Evolutionary conservation across 192 early-diverging fungal genomes (phyloP).

Genomic region (Phlyctochytrium arcticum): DNA sequence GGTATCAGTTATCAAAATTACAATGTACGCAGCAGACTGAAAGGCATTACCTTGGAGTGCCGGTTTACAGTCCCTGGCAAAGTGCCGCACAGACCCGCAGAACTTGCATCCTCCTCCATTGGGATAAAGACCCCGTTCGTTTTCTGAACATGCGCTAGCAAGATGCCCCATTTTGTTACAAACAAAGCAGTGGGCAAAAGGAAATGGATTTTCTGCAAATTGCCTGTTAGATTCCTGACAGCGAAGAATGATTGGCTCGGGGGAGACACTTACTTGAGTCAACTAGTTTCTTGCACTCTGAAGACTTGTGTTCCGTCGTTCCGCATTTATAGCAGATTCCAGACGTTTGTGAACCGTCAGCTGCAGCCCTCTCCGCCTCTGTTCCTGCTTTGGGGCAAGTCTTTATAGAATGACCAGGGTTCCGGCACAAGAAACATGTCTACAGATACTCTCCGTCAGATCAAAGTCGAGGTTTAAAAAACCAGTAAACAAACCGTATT

Average conservation of each 20-base stretch:
- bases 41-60: constrained; percentile 43
- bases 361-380: not conserved
- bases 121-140: constrained; percentile 84
- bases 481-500: constrained; percentile 39
- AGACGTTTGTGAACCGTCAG: not conserved
- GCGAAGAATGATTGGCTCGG: not conserved
- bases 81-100: constrained; percentile 83
- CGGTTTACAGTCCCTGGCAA: constrained; percentile 76
- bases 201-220: constrained; percentile 42
- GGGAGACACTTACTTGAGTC: constrained; percentile 33
- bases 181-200: constrained; percentile 84
- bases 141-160: constrained; percentile 75
- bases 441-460: too few species aligned
- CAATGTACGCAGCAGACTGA: not conserved
- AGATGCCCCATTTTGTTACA: constrained; percentile 84
- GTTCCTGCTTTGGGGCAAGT: constrained; percentile 61
- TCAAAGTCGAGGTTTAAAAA: too few species aligned
- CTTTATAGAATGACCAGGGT: constrained; percentile 77
- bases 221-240: too few species aligned
- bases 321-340: constrained; percentile 90
- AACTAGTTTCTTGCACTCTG: constrained; percentile 59
- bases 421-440: constrained; percentile 83
- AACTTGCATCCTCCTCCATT: constrained; percentile 87
- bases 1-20: too few species aligned
- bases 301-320: constrained; percentile 76